Conservation (phyloP, 495 filamentous ascomycete species). For the Xylaria venustula region DNA sequence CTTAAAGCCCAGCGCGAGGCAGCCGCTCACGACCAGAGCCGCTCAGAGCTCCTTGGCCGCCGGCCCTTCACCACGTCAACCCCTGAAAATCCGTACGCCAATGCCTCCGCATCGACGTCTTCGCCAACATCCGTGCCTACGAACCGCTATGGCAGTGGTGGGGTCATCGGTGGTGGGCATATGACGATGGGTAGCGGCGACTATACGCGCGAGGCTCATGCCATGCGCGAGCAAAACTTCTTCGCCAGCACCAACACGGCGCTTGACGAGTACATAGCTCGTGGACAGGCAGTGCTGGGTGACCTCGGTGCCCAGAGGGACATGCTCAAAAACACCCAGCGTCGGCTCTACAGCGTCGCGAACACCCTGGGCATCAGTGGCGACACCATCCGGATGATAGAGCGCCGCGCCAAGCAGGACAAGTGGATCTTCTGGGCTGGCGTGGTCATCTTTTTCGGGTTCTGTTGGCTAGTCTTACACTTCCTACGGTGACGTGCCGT, state of each 20-base stretch:
- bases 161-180: constrained; percentile 40
- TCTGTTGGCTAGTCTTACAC: constrained; percentile 87
- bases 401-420: constrained; percentile 86
- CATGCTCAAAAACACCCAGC: constrained; percentile 91
- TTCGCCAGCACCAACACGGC: constrained; percentile 72
- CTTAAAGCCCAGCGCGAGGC: constrained; percentile 77
- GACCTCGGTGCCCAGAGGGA: constrained; percentile 89
- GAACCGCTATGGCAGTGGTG: constrained; percentile 31
- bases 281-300: constrained; percentile 83
- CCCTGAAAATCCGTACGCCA: constrained; percentile 92
- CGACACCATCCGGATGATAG: constrained; percentile 95
- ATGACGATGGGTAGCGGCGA: constrained; percentile 57
- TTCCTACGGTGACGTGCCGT: constrained; percentile 62
- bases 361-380: constrained; percentile 92
- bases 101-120: constrained; percentile 34
- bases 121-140: constrained; percentile 24
- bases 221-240: constrained; percentile 89
- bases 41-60: constrained; percentile 85
- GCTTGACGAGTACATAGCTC: constrained; percentile 89
- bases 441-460: constrained; percentile 83
- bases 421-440: constrained; percentile 97
- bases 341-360: constrained; percentile 83
- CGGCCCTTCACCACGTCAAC: constrained; percentile 82
- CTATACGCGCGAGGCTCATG: constrained; percentile 71
- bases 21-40: constrained; percentile 66